Conservation (phyloP, 306 rosid species). For the Casuarina equisetifolia region DNA sequence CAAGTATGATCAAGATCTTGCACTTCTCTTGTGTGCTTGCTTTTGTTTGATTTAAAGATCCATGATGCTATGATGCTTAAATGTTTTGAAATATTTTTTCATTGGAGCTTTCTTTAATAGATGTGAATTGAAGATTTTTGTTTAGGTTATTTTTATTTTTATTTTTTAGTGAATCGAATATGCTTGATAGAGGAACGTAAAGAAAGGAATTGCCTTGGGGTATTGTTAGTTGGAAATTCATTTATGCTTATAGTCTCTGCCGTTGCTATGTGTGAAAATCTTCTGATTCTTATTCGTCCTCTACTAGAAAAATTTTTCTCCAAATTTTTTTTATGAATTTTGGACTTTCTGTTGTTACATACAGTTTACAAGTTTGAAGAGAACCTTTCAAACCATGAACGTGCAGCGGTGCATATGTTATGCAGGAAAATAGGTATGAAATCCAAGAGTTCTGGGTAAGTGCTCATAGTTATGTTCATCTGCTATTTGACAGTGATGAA, state of each 20-base stretch:
- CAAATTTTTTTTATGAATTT: not conserved
- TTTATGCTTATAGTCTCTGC: not conserved
- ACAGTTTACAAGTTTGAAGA: slow-evolving; percentile 67
- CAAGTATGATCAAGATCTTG: not conserved
- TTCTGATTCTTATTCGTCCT: not conserved
- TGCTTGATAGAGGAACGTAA: not conserved
- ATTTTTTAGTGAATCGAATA: not conserved
- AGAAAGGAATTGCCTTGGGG: not conserved
- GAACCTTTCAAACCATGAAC: slow-evolving; percentile 47
- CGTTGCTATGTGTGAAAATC: not conserved
- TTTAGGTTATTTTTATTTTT: not conserved
- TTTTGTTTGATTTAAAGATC: not conserved
- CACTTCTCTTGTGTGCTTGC: not conserved
- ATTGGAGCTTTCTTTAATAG: not conserved
- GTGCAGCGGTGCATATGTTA: slow-evolving; percentile 58
- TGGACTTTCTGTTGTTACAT: slow-evolving; percentile 20
- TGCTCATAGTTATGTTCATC: slow-evolving; percentile 12
- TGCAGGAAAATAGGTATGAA: slow-evolving; percentile 55
- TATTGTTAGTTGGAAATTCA: not conserved
- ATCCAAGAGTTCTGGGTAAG: slow-evolving; percentile 92
- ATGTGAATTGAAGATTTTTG: not conserved
- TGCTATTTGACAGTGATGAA: not conserved
- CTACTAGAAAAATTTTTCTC: not conserved
- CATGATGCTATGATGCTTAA: not conserved
- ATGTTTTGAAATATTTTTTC: not conserved